Evolutionary conservation across 2,329 filamentous ascomycete genomes (phyloP), one percentile per base, ranked within the genome.

Genomic region (Lecanoromycetidae sp.): DNA sequence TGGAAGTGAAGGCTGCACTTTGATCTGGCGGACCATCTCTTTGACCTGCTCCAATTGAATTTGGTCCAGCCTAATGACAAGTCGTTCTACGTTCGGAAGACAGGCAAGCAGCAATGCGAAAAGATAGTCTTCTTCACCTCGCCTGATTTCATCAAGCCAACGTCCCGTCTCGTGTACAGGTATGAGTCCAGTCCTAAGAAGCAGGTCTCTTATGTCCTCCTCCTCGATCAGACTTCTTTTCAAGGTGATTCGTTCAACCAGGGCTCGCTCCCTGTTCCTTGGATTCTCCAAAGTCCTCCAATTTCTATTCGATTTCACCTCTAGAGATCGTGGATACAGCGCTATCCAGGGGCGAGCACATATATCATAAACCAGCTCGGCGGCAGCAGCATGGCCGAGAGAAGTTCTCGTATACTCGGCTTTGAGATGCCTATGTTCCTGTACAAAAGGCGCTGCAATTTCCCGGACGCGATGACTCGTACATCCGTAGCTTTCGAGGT

Each of bases 31-130:
- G 9, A 51, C 34, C 45, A 51, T 48, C 20, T 51, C 49, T 29
- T 51, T 51, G 19, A 51, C 34, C 29, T 51, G 44, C 35, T 51
- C 49, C 23, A 51, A 34, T n/a, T 44, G 44, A 4, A 36, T 39
- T 5, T 30, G 25, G 34, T 51, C 49, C 17, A 51, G 26, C 7
- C 39, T 33, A 17, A 51, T 47, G 9, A 35, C 42, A 26, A 51
- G 37, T 7, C 49, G 23, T 22, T 41, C 32, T 13, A 48, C 23
- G 10, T 48, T 51, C 8, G 49, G 45, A 2, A 51, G 35, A 22
- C 39, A 48, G 15, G 45, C 49, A 19, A 51, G 45, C 40, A 51
- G 23, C 12, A 48, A 26, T 10, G 49, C 49, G 30, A 51, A 51
- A 4, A 51, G 36, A 27, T 41, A 48, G 32, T 51, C 49, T 39